Conservation (phyloP, 805 yeast genomes). For the Candida coquimbonensis region DNA sequence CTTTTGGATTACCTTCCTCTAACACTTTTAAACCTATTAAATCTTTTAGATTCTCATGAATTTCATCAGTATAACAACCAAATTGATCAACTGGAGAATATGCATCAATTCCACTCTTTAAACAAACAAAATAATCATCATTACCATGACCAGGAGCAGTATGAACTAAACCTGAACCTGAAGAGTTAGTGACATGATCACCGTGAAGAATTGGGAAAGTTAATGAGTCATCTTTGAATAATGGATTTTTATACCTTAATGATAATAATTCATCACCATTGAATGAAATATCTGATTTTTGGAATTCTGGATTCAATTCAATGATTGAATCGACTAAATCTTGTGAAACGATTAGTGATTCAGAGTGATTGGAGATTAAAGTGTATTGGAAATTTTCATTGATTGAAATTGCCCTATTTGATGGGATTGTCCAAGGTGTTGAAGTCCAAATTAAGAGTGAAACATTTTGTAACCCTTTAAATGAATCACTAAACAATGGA, state of each 20-base stretch:
- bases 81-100: slow-evolving; percentile 72
- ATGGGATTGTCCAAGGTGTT: slow-evolving; percentile 95
- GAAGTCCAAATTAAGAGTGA: slow-evolving; percentile 84
- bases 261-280: slow-evolving; percentile 37
- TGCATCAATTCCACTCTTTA: slow-evolving; percentile 46
- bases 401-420: slow-evolving; percentile 78
- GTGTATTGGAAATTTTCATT: slow-evolving; percentile 55
- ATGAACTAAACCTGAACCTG: slow-evolving; percentile 96
- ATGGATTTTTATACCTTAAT: slow-evolving; percentile 48
- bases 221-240: slow-evolving; percentile 1
- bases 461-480: slow-evolving; percentile 18
- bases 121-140: slow-evolving; percentile 79
- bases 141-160: slow-evolving; percentile 98
- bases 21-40: slow-evolving; percentile 57
- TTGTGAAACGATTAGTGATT: slow-evolving; percentile 49
- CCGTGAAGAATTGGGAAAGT: slow-evolving; percentile 64
- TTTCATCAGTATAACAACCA: slow-evolving; percentile 56
- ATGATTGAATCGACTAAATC: slow-evolving; percentile 37
- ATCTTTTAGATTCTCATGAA: slow-evolving; percentile 40
- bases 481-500: slow-evolving; percentile 34
- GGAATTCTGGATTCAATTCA: slow-evolving; percentile 22
- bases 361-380: slow-evolving; percentile 33
- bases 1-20: slow-evolving; percentile 43
- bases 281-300: slow-evolving; percentile 23
- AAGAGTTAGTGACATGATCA: slow-evolving; percentile 66